These are phyloP conservation scores for Helicostylum pulchrum DNA, from an alignment of 192 early-diverging fungal species.

Conservation along the genomic window DNA sequence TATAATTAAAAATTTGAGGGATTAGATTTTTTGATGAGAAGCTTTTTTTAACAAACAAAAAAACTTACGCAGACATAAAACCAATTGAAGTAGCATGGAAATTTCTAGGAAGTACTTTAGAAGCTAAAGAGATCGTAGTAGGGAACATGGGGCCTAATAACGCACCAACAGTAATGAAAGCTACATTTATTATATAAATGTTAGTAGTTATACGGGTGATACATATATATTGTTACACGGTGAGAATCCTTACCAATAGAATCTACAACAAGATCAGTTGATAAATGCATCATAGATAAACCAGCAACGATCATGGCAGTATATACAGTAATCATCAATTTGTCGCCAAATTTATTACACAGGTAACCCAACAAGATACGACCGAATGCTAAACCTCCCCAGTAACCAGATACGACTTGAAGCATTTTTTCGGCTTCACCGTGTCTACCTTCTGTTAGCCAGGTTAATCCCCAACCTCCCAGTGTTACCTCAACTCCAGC, in stretches of 20 bases:
- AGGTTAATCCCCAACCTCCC: slow-evolving; percentile 37
- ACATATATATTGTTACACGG: not conserved
- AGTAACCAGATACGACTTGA: slow-evolving; percentile 34
- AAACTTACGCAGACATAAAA: slow-evolving; percentile 31
- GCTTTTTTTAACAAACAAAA: no score
- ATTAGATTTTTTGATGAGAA: not conserved
- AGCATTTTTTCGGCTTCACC: slow-evolving; percentile 29
- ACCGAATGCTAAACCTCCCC: slow-evolving; percentile 35
- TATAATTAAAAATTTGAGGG: not conserved
- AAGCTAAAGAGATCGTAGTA: slow-evolving; percentile 27
- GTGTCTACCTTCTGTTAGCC: slow-evolving; percentile 22
- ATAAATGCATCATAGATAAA: slow-evolving; percentile 6
- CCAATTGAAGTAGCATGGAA: slow-evolving; percentile 34
- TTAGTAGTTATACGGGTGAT: not conserved
- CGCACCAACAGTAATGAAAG: slow-evolving; percentile 15
- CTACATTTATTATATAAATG: not conserved
- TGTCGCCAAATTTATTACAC: slow-evolving; percentile 30
- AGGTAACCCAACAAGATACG: slow-evolving; percentile 33
- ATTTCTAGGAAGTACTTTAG: slow-evolving; percentile 24
- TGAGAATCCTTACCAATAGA: slow-evolving; percentile 18
- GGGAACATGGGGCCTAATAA: slow-evolving; percentile 34
- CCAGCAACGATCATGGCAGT: slow-evolving; percentile 10
- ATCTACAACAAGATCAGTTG: slow-evolving; percentile 11
- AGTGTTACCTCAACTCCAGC: slow-evolving; percentile 38
- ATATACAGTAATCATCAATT: slow-evolving; percentile 25